Base-by-base conservation (phyloP, 306 rosid species). In the Ammopiptanthus mongolicus region DNA sequence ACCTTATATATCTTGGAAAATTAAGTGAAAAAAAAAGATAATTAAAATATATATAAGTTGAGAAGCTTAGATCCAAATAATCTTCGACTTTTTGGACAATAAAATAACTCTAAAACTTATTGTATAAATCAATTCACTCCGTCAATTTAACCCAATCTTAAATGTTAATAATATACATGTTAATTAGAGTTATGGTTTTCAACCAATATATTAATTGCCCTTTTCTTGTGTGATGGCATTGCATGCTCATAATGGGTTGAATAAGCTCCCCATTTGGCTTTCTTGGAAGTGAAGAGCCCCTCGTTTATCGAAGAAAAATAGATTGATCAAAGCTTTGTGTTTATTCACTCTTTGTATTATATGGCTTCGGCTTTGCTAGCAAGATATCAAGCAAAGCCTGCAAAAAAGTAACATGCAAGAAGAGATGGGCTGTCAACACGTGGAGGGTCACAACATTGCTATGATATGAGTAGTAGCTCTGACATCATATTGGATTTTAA, bases 371-470 rank as follows among this genome's bases (percentile, higher is more conserved):
- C 72, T 50, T 7, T 33, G 79, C 29, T 19, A 21, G 31, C 31
- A 69, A 48, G 61, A 28, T 28, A 18, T 0, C 8, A 44, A 44
- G 61, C 50, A 67, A 46, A n/a, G 57, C 47, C 56, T 58, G 82
- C 36, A 71, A 58, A 63, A 63, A 50, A 62, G 46, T 37, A 25
- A 37, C 47, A 28, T 42, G 58, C 22, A 55, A 42, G n/a, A 8
- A 3, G 58, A 53, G 65, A 76, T 76, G 74, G 41, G 72, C 23
- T 36, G 67, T 62, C 53, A 55, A 59, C 78, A 79, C 78, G 83
- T 72, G 83, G 63, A 72, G 33, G 62, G 33, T 62, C 68, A 25
- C n/a, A 25, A 3, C 39, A 62, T 3, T n/a, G 63, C 39, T 78
- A 22, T 12, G 39, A 2, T 12, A 44, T 47, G 39, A 31, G 46